Percentiles rank a stretch among this genome's conserved stretches.
These are phyloP conservation scores for Didymella lethalis DNA, from an alignment of 2,329 filamentous ascomycete genomes.

Conservation along the genomic window DNA sequence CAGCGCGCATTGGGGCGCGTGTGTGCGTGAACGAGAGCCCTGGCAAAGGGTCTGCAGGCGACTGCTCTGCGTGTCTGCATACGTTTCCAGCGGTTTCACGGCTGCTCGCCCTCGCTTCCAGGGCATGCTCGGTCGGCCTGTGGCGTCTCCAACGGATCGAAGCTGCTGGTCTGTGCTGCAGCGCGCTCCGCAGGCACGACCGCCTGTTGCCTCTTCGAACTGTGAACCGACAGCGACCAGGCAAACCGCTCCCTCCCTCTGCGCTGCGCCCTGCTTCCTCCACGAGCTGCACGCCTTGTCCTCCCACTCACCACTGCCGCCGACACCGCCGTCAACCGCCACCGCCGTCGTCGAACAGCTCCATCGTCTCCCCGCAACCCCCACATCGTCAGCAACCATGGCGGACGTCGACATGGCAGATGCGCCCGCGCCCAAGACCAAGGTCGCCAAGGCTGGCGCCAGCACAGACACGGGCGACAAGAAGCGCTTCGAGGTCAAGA, in stretches of 20 bases:
- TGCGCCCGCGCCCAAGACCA: slow-evolving; percentile 66
- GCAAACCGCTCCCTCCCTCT: neutral
- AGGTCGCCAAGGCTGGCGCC: slow-evolving; percentile 59
- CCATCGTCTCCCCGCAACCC: slow-evolving; percentile 26
- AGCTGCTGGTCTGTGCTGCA: slow-evolving; percentile 14
- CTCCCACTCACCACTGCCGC: neutral
- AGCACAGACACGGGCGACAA: slow-evolving; percentile 69
- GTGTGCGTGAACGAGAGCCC: neutral
- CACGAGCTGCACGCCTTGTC: slow-evolving; percentile 6
- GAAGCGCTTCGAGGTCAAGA: slow-evolving; percentile 99
- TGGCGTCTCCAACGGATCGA: slow-evolving; percentile 5
- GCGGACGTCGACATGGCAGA: slow-evolving; percentile 98
- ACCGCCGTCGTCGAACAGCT: slow-evolving; percentile 2
- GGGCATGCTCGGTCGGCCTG: neutral
- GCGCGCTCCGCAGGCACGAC: slow-evolving; percentile 15
- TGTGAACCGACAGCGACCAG: slow-evolving; percentile 6
- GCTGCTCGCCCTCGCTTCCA: neutral
- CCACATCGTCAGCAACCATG: slow-evolving; percentile 63
- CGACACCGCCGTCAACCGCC: slow-evolving; percentile 1
- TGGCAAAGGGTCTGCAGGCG: neutral
- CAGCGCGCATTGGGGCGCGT: neutral
- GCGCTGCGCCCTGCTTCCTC: slow-evolving; percentile 16
- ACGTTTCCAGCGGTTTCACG: neutral
- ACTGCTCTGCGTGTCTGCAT: neutral
- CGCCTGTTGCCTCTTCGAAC: slow-evolving; percentile 18